Evolutionary conservation across 2,329 filamentous ascomycete species (phyloP).

Genomic region (Coniochaeta sp.): DNA sequence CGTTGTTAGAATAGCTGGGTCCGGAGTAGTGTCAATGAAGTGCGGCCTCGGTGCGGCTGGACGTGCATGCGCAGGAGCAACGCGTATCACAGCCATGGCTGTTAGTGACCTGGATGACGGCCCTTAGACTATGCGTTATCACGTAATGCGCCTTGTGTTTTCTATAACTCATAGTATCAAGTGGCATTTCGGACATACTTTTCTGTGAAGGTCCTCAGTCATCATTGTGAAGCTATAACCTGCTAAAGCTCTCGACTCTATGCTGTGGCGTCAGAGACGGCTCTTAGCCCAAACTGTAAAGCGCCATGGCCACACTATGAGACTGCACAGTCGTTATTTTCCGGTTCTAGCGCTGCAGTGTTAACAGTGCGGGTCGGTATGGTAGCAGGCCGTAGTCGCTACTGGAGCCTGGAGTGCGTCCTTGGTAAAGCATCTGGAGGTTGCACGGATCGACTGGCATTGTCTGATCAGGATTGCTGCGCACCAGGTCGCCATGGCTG

Average conservation of each 20-base stretch:
- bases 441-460: constrained; percentile 57
- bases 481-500: constrained; percentile 56
- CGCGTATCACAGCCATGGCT: not conserved
- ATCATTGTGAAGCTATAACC: too few relatives aligned
- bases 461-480: constrained; percentile 51
- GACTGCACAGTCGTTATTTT: too few relatives aligned
- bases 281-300: too few relatives aligned
- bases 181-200: too few relatives aligned
- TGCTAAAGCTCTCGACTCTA: too few relatives aligned
- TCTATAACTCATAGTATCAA: too few relatives aligned
- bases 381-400: constrained; percentile 44
- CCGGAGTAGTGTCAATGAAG: not conserved
- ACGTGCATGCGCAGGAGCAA: not conserved
- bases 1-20: not conserved
- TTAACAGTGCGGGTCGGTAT: constrained; percentile 48
- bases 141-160: too few relatives aligned
- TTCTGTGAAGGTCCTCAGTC: too few relatives aligned
- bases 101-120: constrained; percentile 5
- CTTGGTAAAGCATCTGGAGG: constrained; percentile 58
- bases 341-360: constrained; percentile 21
- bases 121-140: too few relatives aligned
- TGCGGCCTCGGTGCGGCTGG: not conserved
- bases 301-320: too few relatives aligned
- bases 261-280: too few relatives aligned
- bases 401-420: constrained; percentile 31